A percentile compares a stretch with the other conserved stretches of the same genome.
Conservation (phyloP, 2,329 filamentous ascomycete genomes). For the Colletotrichum caudatum region DNA sequence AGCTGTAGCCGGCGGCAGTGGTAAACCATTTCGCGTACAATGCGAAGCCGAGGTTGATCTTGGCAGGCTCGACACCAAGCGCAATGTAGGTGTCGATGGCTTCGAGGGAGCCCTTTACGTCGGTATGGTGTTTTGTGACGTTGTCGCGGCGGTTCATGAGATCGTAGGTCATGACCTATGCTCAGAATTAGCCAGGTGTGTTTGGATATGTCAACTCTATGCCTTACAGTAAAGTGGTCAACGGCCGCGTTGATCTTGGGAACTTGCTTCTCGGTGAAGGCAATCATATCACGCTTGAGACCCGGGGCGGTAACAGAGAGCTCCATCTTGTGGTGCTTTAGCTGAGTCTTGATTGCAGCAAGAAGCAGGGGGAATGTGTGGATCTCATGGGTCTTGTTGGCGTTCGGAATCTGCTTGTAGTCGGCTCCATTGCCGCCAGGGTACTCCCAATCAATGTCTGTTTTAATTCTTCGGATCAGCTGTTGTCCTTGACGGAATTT, state of each 20-base stretch:
- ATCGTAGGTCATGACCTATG: conserved; percentile 76
- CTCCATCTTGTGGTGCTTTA: conserved; percentile 65
- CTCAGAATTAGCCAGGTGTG: neutral
- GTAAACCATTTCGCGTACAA: conserved; percentile 78
- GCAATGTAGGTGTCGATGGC: conserved; percentile 70
- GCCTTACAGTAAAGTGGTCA: conserved; percentile 71
- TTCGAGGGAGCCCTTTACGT: conserved; percentile 65
- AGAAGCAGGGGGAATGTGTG: conserved; percentile 72
- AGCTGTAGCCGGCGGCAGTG: conserved; percentile 61
- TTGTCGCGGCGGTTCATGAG: conserved; percentile 79
- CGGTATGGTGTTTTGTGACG: conserved; percentile 73
- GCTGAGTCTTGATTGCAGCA: conserved; percentile 65
- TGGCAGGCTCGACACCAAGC: conserved; percentile 65
- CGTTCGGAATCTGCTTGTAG: conserved; percentile 73
- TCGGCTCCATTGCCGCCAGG: conserved; percentile 75
- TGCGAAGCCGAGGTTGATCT: conserved; percentile 75
- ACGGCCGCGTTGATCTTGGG: conserved; percentile 70
- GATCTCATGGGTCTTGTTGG: conserved; percentile 69
- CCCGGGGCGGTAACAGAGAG: conserved; percentile 77
- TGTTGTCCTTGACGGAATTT: neutral
- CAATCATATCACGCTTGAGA: conserved; percentile 73
- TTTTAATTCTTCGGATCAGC: neutral
- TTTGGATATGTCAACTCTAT: fast-evolving
- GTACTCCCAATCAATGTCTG: conserved; percentile 77
- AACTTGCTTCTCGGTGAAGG: conserved; percentile 68